A percentile compares a stretch with the other conserved stretches of the same genome.
Conservation (phyloP, 768 basidiomycete species). For the Lentinula sp. region DNA sequence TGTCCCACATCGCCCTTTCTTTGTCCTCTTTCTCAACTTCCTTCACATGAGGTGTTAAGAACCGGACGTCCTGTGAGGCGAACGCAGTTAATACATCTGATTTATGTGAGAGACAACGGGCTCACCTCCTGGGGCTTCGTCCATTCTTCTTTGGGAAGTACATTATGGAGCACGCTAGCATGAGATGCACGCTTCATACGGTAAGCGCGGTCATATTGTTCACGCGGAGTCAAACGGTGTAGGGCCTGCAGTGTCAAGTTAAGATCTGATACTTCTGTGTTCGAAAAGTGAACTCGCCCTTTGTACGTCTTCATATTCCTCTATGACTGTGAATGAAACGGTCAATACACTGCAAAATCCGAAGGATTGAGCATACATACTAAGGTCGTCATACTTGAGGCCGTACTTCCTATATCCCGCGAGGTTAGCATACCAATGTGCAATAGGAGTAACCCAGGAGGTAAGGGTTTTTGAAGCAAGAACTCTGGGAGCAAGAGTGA, state of each 20-base stretch:
- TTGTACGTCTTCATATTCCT: slow-evolving; percentile 75
- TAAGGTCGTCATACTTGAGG: slow-evolving; percentile 91
- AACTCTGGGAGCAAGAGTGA: slow-evolving; percentile 75
- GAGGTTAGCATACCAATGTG: slow-evolving; percentile 75
- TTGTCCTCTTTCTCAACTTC: slow-evolving; percentile 68
- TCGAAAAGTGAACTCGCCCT: slow-evolving; percentile 41
- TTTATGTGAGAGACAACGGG: neutral
- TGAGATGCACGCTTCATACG: slow-evolving; percentile 85
- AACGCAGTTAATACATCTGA: slow-evolving; percentile 1
- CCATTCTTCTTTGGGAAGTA: slow-evolving; percentile 82
- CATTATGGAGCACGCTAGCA: slow-evolving; percentile 69
- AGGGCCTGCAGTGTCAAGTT: slow-evolving; percentile 57
- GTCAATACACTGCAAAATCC: slow-evolving; percentile 7
- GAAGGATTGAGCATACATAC: slow-evolving; percentile 38
- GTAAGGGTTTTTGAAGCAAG: slow-evolving; percentile 62
- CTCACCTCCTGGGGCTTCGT: slow-evolving; percentile 68
- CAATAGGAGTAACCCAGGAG: slow-evolving; percentile 68
- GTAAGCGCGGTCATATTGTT: slow-evolving; percentile 87
- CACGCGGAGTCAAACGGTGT: slow-evolving; percentile 66
- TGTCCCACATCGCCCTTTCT: slow-evolving; percentile 83
- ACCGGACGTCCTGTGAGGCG: slow-evolving; percentile 72
- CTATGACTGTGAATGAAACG: slow-evolving; percentile 44
- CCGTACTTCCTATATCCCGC: slow-evolving; percentile 85
- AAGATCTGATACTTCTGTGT: neutral
- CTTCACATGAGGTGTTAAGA: slow-evolving; percentile 74